These are phyloP conservation scores for Cicer bijugum DNA, from an alignment of 306 rosid species.

Conservation along the genomic window DNA sequence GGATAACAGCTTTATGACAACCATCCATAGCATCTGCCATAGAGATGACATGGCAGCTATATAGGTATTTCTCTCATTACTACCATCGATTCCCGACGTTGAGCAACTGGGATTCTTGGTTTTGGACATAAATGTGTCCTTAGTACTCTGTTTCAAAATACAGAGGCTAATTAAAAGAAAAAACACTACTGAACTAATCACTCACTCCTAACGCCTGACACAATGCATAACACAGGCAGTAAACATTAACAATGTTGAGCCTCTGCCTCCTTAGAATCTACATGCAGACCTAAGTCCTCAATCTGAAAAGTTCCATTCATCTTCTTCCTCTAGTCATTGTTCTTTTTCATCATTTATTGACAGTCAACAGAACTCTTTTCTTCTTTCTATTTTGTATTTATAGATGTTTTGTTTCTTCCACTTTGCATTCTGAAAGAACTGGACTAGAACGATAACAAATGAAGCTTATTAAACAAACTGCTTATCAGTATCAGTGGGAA, in stretches of 20 bases:
- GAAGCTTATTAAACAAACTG: too few species aligned
- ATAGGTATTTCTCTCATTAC: constrained; percentile 8
- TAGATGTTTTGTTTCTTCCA: too few species aligned
- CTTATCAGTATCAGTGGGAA: too few species aligned
- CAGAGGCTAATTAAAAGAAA: constrained; percentile 4
- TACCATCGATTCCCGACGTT: neutral
- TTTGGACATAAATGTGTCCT: neutral
- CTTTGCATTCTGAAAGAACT: neutral
- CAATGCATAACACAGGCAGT: neutral
- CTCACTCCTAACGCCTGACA: neutral
- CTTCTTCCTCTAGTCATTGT: neutral
- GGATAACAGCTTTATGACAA: neutral
- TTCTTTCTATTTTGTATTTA: neutral
- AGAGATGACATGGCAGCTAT: neutral
- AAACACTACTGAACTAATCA: neutral
- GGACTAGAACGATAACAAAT: neutral
- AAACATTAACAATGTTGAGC: neutral
- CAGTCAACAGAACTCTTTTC: neutral
- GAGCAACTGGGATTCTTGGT: neutral
- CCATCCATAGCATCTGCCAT: neutral
- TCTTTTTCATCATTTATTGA: constrained; percentile 15
- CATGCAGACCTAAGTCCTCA: neutral
- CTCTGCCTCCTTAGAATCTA: constrained; percentile 1
- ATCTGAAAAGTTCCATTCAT: neutral
- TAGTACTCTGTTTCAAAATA: constrained; percentile 2